These are phyloP conservation scores for Anisodus acutangulus DNA, from an alignment of 257 asterid species.

Conservation along the genomic window DNA sequence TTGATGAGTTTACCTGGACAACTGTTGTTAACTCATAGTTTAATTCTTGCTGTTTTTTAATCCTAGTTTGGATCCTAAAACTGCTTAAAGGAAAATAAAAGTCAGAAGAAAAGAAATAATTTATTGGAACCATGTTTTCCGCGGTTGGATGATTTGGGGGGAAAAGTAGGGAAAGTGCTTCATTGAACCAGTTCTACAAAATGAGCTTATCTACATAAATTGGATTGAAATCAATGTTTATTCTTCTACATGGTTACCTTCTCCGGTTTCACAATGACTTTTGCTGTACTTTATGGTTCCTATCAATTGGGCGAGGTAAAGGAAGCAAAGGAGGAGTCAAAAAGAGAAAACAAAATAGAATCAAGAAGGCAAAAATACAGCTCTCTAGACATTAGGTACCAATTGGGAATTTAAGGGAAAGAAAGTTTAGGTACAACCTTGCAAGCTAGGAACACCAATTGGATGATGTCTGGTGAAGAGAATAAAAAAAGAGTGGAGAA, in stretches of 20 bases:
- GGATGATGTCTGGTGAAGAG: conserved; percentile 12
- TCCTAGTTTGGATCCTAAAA: no score
- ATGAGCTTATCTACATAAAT: background rate
- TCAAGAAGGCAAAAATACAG: background rate
- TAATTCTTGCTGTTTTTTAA: background rate
- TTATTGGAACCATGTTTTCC: background rate
- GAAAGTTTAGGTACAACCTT: conserved; percentile 10
- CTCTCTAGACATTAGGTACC: conserved; percentile 6
- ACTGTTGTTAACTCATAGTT: background rate
- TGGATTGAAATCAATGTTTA: background rate
- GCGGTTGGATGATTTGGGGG: background rate
- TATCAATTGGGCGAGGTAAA: conserved; percentile 15
- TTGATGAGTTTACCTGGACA: background rate
- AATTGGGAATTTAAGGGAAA: background rate
- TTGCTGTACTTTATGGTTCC: background rate
- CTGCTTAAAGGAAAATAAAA: no score
- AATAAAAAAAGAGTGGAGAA: background rate
- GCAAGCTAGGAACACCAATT: background rate
- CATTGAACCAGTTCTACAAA: background rate
- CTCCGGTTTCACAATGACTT: background rate
- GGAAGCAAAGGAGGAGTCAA: background rate
- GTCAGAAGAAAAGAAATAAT: background rate
- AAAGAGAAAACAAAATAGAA: background rate
- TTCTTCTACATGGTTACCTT: background rate
- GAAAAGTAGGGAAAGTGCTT: background rate